Percentiles rank a stretch among this genome's conserved stretches.
These are phyloP conservation scores for Thalia dealbata DNA, from an alignment of 176 grass and related monocot genomes.

Conservation along the genomic window DNA sequence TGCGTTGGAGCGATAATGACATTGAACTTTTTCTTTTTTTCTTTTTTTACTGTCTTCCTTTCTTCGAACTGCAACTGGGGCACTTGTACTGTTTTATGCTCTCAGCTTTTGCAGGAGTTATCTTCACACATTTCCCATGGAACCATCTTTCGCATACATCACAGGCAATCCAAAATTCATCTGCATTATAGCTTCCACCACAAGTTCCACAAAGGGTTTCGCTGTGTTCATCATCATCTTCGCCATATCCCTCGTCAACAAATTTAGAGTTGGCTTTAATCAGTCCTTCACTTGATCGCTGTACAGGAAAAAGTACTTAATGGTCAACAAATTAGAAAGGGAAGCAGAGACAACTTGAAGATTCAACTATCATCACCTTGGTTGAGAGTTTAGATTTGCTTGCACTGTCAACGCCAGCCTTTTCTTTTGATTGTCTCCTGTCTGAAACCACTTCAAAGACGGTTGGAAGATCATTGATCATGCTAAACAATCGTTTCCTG, in stretches of 20 bases:
- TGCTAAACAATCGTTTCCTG: conserved; percentile 91
- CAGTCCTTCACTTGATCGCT: conserved; percentile 56
- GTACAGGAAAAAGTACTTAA: conserved; percentile 6
- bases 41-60: conserved; percentile 49
- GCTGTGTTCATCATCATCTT: conserved; percentile 78
- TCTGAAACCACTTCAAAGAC: conserved; percentile 77
- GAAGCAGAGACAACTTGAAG: not conserved
- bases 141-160: conserved; percentile 98
- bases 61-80: conserved; percentile 80
- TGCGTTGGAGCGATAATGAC: not conserved
- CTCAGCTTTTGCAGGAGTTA: conserved; percentile 88
- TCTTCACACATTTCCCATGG: conserved; percentile 97
- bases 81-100: conserved; percentile 99
- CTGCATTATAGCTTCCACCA: conserved; percentile 61
- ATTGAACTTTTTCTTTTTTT: too few relatives aligned
- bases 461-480: conserved; percentile 94
- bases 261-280: conserved; percentile 44
- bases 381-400: conserved; percentile 58
- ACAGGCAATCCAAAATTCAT: conserved; percentile 97
- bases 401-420: conserved; percentile 51
- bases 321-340: conserved; percentile 8
- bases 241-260: conserved; percentile 61
- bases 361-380: conserved; percentile 46
- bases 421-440: conserved; percentile 59
- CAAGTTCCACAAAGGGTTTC: conserved; percentile 92